phyloP scores from a whole-genome alignment of 352 stramenopile genomes.

The Pilasporangium apinafurcum region DNA sequence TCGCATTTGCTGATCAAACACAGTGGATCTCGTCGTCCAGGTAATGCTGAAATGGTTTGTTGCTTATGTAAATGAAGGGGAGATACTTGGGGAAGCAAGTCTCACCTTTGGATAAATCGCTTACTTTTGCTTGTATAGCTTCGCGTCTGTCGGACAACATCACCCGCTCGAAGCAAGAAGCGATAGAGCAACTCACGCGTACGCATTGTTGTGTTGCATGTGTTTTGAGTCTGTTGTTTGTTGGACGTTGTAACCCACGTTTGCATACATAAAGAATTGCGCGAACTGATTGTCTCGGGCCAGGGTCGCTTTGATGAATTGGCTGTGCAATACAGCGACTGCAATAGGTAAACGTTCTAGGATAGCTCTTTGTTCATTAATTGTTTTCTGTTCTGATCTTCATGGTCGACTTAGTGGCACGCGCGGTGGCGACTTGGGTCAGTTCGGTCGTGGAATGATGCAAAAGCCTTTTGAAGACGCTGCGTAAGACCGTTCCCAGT shows the following conservation, averaged over 20 bases:
- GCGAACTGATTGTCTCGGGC: constrained; percentile 70
- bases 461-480: constrained; percentile 91
- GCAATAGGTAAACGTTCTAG: constrained; percentile 31
- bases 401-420: constrained; percentile 27
- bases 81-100: too few relatives aligned
- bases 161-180: constrained; percentile 88
- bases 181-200: constrained; percentile 78
- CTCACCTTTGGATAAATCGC: not conserved
- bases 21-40: constrained; percentile 79
- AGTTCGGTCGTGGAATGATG: constrained; percentile 86
- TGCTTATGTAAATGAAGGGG: too few relatives aligned
- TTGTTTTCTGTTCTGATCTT: not conserved
- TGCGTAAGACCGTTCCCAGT: constrained; percentile 19
- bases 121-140: constrained; percentile 17
- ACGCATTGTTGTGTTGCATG: constrained; percentile 5
- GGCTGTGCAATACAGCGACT: constrained; percentile 80
- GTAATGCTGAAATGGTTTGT: too few relatives aligned
- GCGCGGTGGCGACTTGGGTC: constrained; percentile 88
- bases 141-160: constrained; percentile 90
- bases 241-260: not conserved
- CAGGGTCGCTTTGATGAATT: constrained; percentile 78
- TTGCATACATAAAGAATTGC: constrained; percentile 33
- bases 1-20: constrained; percentile 96
- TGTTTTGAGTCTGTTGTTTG: not conserved
- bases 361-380: not conserved